phyloP scores from a whole-genome alignment of 164 flowering plant genomes.

The Paratinospora sagittata region DNA sequence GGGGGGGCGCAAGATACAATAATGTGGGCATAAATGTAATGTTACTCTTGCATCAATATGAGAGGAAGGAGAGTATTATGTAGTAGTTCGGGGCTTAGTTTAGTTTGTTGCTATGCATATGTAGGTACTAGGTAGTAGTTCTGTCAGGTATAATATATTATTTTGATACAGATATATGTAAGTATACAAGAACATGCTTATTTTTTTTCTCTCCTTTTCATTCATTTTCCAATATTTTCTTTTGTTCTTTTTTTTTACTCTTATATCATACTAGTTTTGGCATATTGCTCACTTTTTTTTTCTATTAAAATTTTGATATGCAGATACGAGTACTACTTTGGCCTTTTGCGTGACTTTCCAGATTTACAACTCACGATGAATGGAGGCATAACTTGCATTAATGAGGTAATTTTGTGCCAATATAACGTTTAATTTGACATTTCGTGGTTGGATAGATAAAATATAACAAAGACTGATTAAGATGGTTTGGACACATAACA shows the following conservation, averaged over 20 bases:
- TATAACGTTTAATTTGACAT: neutral
- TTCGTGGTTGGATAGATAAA: neutral
- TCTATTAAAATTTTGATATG: slow-evolving; percentile 10
- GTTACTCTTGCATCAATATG: too few species aligned
- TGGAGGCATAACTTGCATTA: slow-evolving; percentile 80
- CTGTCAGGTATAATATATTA: too few species aligned
- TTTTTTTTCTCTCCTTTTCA: neutral
- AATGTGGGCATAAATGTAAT: too few species aligned
- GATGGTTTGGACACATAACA: too few species aligned
- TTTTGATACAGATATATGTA: too few species aligned
- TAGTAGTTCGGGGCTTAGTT: too few species aligned
- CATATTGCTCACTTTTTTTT: slow-evolving; percentile 4
- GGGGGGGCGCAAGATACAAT: too few species aligned
- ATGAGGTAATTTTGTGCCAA: slow-evolving; percentile 48
- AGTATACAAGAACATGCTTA: too few species aligned
- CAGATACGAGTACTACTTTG: slow-evolving; percentile 89
- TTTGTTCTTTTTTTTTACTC: neutral
- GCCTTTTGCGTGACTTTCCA: slow-evolving; percentile 94
- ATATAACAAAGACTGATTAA: too few species aligned
- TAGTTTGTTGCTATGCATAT: too few species aligned
- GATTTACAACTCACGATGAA: slow-evolving; percentile 81
- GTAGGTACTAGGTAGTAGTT: too few species aligned
- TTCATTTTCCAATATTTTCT: neutral
- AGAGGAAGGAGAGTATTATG: too few species aligned
- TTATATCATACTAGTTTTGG: neutral